These are phyloP conservation scores for Entamoeba dispar DNA, from an alignment of 208 protist genomes.

Conservation along the genomic window DNA sequence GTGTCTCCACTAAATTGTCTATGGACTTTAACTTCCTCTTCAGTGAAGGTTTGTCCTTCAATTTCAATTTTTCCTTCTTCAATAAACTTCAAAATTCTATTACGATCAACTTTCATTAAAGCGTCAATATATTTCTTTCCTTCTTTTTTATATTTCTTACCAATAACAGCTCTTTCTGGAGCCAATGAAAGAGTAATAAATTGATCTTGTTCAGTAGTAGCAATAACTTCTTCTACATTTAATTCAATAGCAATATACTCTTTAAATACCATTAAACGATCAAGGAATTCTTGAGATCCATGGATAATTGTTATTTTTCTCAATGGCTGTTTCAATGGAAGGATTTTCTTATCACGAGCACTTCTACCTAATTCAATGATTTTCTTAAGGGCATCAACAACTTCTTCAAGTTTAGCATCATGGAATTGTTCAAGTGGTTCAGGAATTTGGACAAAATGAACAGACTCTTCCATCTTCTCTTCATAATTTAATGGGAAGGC, in stretches of 20 bases:
- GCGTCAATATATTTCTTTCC: neutral
- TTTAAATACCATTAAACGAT: neutral
- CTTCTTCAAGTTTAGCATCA: neutral
- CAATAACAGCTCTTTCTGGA: neutral
- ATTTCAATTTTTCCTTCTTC: neutral
- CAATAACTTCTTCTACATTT: neutral
- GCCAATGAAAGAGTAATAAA: neutral
- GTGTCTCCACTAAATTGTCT: neutral
- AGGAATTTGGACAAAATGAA: neutral
- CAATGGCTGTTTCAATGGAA: neutral
- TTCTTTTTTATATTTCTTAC: neutral
- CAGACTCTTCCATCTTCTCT: neutral
- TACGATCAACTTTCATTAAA: neutral
- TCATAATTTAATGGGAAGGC: neutral
- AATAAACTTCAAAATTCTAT: neutral
- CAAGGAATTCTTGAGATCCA: neutral
- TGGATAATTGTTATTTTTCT: neutral
- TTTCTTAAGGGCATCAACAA: neutral
- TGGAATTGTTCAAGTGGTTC: neutral
- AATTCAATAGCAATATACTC: neutral
- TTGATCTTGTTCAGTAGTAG: neutral
- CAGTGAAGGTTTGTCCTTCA: neutral
- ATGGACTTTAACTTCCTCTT: neutral
- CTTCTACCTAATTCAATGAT: neutral
- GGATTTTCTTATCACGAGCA: neutral